phyloP scores from a whole-genome alignment of 78 protist species.

The Diacronema lutheri region DNA sequence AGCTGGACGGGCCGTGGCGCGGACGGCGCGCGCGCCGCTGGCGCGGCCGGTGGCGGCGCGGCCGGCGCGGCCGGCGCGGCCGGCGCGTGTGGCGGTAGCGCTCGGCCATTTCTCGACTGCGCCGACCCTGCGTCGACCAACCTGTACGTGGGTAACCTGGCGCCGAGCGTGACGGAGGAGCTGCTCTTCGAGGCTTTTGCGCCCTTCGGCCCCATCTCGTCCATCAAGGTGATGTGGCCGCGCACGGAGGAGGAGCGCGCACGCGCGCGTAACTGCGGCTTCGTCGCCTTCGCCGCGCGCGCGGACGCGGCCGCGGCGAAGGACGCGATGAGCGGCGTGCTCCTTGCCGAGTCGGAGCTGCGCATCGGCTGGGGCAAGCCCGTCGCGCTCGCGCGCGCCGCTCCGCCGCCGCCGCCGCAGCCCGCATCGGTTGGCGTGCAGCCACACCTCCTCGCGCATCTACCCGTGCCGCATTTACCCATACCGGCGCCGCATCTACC shows the following conservation, averaged over 20 bases:
- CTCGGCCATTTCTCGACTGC: neutral
- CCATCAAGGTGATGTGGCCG: neutral
- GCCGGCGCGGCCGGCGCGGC: neutral
- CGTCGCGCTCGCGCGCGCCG: neutral
- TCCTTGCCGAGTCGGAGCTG: neutral
- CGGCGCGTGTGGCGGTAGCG: neutral
- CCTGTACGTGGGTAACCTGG: slow-evolving; percentile 31
- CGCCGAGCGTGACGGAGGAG: neutral
- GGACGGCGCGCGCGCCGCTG: neutral
- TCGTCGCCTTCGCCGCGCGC: slow-evolving; percentile 5
- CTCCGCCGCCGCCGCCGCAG: neutral
- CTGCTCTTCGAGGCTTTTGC: neutral
- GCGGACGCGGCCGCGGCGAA: slow-evolving; percentile 18
- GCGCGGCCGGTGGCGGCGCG: neutral
- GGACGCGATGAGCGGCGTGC: slow-evolving; percentile 1
- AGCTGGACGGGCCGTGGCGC: neutral
- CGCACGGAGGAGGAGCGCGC: slow-evolving; percentile 15
- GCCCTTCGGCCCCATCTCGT: neutral
- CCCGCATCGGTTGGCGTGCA: neutral
- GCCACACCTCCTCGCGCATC: no score
- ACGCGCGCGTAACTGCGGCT: slow-evolving; percentile 24
- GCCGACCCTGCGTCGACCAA: slow-evolving; percentile 23
- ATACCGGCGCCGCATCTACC: no score
- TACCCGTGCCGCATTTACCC: no score
- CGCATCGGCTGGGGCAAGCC: slow-evolving; percentile 32